Evolutionary conservation across 2,329 filamentous ascomycete genomes (phyloP), one percentile per base, ranked within the genome.

Genomic region (Phyllosticta citrichinensis): DNA sequence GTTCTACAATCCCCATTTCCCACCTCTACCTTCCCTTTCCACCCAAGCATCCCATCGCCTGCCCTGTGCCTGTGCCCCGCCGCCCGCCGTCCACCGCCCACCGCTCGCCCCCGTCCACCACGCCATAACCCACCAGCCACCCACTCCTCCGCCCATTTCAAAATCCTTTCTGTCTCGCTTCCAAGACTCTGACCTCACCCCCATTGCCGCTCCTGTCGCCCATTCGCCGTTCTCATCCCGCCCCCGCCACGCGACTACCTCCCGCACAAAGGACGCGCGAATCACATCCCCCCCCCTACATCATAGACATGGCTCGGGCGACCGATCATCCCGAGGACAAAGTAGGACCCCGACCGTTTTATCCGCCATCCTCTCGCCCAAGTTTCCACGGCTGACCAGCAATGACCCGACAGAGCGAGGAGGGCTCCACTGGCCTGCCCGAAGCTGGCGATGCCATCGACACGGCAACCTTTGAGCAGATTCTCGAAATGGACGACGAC

Each of bases 401-500:
- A 64, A 60, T 59, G 51, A 63, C 61, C 62, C 65, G 19, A 50
- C 58, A 76, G 73, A 71, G 77, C 75, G 77, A 79, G 67, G 76
- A 80, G 64, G 77, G 75, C 59, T 71, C 74, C 62, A 73, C 77
- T 61, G 79, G 75, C 63, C 73, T 85, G 68, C 79, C 80, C 63
- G 83, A 89, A 63, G 83, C 91, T 66, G 86, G 84, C 63, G 88
- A 94, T 66, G 81, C 81, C 71, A 86, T 99, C 75, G 93, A 97
- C 74, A 77, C 80, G 63, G 73, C 76, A 60, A 96, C 91, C 61
- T 99, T 99, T 69, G 86, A 87, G 68, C 94, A 97, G 79, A 97
- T 99, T 73, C 84, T 97, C 64, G 94, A 97, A 76, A 97, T 99
- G 93, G 94, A 99, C 74, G 94, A 97, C 65, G 88, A 89, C 65